These are phyloP conservation scores for Solanum hybrid DNA, from an alignment of 305 asterid species.

Conservation along the genomic window DNA sequence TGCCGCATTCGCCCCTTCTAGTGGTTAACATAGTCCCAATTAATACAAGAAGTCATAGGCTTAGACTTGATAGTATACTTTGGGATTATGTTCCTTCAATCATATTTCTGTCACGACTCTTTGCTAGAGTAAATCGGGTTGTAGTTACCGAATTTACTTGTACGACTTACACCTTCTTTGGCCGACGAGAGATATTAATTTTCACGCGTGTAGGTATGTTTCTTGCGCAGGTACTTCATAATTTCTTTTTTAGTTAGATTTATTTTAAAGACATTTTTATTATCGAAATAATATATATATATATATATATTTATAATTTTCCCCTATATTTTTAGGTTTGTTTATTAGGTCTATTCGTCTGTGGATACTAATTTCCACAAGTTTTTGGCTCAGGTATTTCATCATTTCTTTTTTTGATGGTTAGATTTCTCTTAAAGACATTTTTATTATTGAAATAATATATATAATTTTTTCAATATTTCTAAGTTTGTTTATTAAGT, in stretches of 20 bases:
- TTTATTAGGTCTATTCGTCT: not conserved
- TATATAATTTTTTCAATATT: too few species aligned
- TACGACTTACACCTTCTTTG: not conserved
- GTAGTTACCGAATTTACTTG: not conserved
- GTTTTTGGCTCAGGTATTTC: not conserved
- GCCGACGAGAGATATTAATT: too few species aligned
- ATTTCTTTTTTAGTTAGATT: not conserved
- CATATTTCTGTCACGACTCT: not conserved
- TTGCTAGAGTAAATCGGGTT: not conserved
- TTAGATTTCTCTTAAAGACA: not conserved
- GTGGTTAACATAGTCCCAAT: not conserved
- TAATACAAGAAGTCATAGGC: not conserved
- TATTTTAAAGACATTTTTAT: not conserved
- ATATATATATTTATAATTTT: too few species aligned
- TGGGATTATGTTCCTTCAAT: not conserved
- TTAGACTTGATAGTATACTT: not conserved
- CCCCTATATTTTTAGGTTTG: not conserved
- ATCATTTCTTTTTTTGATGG: too few species aligned
- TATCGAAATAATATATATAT: not conserved
- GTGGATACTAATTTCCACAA: not conserved
- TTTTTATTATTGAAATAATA: not conserved
- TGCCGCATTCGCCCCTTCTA: not conserved
- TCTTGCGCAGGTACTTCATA: not conserved
- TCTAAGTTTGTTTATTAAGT: not conserved
- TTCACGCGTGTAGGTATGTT: not conserved